Conservation (phyloP, 768 basidiomycete genomes). For the Pleurotus djamor region DNA sequence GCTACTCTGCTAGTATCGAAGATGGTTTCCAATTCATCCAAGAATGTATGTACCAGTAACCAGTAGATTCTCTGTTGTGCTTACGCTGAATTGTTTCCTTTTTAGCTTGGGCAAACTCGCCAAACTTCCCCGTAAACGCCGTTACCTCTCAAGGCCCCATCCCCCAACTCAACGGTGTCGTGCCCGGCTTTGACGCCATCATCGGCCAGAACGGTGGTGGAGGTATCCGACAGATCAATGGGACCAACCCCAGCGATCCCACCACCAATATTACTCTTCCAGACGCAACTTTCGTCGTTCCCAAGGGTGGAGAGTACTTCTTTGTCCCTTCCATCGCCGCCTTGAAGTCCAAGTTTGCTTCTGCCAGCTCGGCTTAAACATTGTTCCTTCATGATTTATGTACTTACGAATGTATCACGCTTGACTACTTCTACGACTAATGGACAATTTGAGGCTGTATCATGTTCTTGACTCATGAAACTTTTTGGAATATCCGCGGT, state of each 20-base stretch:
- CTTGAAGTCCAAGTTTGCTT: constrained; percentile 31
- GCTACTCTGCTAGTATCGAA: constrained; percentile 38
- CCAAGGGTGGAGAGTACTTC: constrained; percentile 54
- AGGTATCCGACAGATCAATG: constrained; percentile 3
- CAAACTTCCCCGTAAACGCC: constrained; percentile 30
- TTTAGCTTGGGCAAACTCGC: constrained; percentile 36
- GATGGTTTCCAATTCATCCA: constrained; percentile 43
- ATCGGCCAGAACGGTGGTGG: constrained; percentile 31
- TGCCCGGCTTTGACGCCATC: constrained; percentile 45
- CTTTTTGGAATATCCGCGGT: too few relatives aligned
- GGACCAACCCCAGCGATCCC: constrained; percentile 27
- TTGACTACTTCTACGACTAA: background rate
- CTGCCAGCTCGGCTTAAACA: background rate
- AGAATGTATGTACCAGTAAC: constrained; percentile 22
- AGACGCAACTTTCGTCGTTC: constrained; percentile 29
- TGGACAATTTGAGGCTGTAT: background rate
- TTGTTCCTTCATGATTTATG: background rate
- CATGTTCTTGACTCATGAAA: background rate
- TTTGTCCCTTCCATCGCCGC: constrained; percentile 48
- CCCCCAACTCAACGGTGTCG: constrained; percentile 18
- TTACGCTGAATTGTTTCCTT: background rate
- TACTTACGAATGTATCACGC: background rate
- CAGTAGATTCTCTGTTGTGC: background rate
- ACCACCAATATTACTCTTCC: constrained; percentile 26
- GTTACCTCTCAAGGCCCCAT: constrained; percentile 22